Conservation (phyloP, 192 early-diverging fungal genomes). For the Rhizophagus prolifer region DNA sequence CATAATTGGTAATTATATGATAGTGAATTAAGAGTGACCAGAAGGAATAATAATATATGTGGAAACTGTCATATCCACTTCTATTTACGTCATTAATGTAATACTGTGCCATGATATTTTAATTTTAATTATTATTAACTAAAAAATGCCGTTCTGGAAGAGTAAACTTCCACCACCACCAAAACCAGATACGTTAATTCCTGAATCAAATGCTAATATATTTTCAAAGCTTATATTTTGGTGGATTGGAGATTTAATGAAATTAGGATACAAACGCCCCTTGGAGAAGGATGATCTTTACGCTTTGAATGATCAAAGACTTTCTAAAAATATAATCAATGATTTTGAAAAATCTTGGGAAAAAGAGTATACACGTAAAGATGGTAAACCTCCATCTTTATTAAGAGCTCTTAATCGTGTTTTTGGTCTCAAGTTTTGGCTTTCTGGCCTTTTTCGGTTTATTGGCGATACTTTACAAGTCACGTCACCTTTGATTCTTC, state of each 20-base stretch:
- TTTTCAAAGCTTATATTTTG: slow-evolving; percentile 59
- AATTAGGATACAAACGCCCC: slow-evolving; percentile 64
- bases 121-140: too few relatives aligned
- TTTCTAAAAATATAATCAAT: slow-evolving; percentile 31
- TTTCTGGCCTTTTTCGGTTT: slow-evolving; percentile 37
- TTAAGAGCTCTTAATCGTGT: slow-evolving; percentile 41
- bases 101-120: too few relatives aligned
- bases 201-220: slow-evolving; percentile 55
- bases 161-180: too few relatives aligned
- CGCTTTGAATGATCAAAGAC: slow-evolving; percentile 36
- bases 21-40: too few relatives aligned
- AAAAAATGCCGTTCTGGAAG: too few relatives aligned
- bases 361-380: slow-evolving; percentile 12
- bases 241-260: slow-evolving; percentile 64
- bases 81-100: too few relatives aligned
- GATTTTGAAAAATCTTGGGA: slow-evolving; percentile 38
- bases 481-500: slow-evolving; percentile 3
- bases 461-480: slow-evolving; percentile 42
- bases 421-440: slow-evolving; percentile 44
- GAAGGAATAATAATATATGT: too few relatives aligned
- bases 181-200: too few relatives aligned
- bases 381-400: slow-evolving; percentile 38
- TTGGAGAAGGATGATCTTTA: slow-evolving; percentile 66
- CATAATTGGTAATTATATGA: too few relatives aligned
- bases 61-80: too few relatives aligned